phyloP scores from a whole-genome alignment of 140 eudicot species.

The Senecio squalidus region DNA sequence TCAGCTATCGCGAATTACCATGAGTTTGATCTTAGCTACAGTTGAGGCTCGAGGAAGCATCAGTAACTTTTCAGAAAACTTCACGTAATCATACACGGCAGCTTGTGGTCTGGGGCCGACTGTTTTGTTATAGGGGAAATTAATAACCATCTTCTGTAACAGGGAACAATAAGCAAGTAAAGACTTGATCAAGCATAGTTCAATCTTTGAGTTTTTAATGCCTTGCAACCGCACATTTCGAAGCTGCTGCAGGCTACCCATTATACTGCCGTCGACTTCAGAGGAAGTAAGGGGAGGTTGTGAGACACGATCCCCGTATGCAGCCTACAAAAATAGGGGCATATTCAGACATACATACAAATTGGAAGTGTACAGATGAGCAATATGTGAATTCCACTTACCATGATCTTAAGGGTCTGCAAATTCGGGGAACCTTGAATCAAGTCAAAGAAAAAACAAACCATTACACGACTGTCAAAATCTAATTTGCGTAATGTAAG shows the following conservation, averaged over 20 bases:
- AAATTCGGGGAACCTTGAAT: neutral
- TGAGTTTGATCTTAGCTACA: neutral
- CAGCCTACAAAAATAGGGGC: neutral
- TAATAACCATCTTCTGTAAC: neutral
- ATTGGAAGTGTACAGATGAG: neutral
- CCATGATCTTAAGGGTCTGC: neutral
- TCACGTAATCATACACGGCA: neutral
- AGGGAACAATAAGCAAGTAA: constrained; percentile 13
- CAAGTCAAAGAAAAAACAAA: neutral
- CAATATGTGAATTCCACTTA: neutral
- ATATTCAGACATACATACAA: neutral
- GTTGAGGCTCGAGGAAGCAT: neutral
- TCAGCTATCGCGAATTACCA: too few relatives aligned
- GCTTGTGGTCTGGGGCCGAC: neutral
- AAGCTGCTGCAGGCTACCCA: constrained; percentile 2
- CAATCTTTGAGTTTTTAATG: neutral
- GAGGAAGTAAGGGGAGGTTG: neutral
- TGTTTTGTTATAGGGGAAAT: neutral
- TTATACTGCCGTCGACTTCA: neutral
- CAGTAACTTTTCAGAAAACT: neutral
- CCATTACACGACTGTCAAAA: neutral
- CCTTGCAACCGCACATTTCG: neutral
- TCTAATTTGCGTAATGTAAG: neutral
- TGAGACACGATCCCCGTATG: neutral
- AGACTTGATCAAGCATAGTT: constrained; percentile 12